phyloP scores from a whole-genome alignment of 2,329 filamentous ascomycete species.

The Pseudocercospora fuligena region DNA sequence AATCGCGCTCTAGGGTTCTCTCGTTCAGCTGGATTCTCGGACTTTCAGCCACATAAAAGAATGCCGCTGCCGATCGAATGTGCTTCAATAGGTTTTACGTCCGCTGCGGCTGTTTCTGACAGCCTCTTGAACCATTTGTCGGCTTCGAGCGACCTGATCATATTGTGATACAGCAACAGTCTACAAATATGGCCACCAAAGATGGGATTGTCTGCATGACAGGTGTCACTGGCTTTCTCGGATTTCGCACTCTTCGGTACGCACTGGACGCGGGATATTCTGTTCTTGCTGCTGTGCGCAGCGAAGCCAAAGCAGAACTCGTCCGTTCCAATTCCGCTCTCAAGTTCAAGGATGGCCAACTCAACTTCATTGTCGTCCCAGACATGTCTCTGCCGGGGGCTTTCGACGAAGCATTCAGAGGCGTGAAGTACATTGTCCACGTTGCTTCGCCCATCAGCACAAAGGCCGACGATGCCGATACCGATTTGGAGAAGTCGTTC shows the following conservation, averaged over 20 bases:
- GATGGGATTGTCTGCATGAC: constrained; percentile 40
- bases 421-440: constrained; percentile 38
- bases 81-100: not conserved
- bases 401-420: constrained; percentile 42
- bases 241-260: constrained; percentile 41
- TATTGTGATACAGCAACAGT: not conserved
- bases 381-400: constrained; percentile 39
- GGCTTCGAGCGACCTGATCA: not conserved
- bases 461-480: constrained; percentile 9
- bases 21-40: not conserved
- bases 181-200: constrained; percentile 9
- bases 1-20: not conserved
- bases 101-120: not conserved
- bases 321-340: constrained; percentile 31
- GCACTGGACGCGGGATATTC: constrained; percentile 44
- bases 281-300: constrained; percentile 46
- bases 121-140: not conserved
- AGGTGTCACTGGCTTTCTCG: constrained; percentile 47
- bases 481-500: constrained; percentile 16
- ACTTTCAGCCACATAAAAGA: not conserved
- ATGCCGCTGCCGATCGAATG: not conserved
- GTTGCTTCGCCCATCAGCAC: constrained; percentile 35
- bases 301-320: constrained; percentile 37
- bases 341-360: constrained; percentile 22
- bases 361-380: constrained; percentile 43